These are phyloP conservation scores for Grigorovia transvaalensis DNA, from an alignment of 805 yeast genomes.

Conservation along the genomic window DNA sequence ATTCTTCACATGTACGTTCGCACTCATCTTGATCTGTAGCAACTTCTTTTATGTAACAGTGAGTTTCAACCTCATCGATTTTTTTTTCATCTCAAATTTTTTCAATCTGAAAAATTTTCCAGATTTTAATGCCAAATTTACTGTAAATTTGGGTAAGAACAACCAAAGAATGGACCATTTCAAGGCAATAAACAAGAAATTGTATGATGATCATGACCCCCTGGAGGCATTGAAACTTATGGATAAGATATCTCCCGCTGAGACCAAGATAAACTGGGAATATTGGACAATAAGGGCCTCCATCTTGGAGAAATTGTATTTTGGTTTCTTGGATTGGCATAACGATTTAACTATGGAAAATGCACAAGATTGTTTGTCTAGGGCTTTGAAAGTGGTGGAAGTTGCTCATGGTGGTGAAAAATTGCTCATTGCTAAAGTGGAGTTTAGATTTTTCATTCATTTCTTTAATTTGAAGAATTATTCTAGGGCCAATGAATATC, in stretches of 20 bases:
- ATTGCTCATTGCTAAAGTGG: slow-evolving; percentile 36
- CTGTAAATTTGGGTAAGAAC: neutral
- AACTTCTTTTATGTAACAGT: no score
- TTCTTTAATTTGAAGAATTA: slow-evolving; percentile 36
- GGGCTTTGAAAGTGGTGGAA: slow-evolving; percentile 30
- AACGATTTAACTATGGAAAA: slow-evolving; percentile 34
- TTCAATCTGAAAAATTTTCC: neutral
- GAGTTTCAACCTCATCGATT: neutral
- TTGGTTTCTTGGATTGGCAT: slow-evolving; percentile 33
- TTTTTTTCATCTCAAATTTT: neutral
- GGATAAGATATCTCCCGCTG: slow-evolving; percentile 32
- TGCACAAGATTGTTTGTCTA: slow-evolving; percentile 24
- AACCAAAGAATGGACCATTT: neutral
- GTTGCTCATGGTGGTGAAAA: slow-evolving; percentile 40
- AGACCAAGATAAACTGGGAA: slow-evolving; percentile 29
- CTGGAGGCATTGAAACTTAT: slow-evolving; percentile 35
- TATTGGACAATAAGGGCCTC: neutral
- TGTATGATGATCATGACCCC: slow-evolving; percentile 38
- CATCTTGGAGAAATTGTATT: slow-evolving; percentile 33
- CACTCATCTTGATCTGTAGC: neutral
- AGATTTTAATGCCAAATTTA: neutral
- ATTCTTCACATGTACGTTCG: slow-evolving; percentile 37
- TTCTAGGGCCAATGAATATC: slow-evolving; percentile 32
- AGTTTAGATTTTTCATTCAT: slow-evolving; percentile 41
- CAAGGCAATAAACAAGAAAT: slow-evolving; percentile 12